phyloP scores from a whole-genome alignment of 306 rosid genomes.

The Lupinus albus region DNA sequence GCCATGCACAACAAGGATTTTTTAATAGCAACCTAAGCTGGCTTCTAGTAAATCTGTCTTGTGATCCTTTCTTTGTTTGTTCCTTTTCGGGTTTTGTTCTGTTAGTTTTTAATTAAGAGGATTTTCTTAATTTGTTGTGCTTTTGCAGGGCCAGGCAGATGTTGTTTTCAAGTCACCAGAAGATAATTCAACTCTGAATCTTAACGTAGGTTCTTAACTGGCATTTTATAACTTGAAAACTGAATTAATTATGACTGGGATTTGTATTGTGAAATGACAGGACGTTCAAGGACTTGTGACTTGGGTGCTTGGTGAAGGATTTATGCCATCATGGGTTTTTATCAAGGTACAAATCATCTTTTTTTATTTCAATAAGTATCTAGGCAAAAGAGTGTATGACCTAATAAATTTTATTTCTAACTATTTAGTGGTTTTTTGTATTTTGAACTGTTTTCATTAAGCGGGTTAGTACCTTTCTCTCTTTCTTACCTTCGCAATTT shows the following conservation, averaged over 20 bases:
- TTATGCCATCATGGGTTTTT: slow-evolving; percentile 95
- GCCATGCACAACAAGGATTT: no score
- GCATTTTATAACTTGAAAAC: slow-evolving; percentile 12
- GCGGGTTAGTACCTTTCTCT: neutral
- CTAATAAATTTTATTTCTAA: slow-evolving; percentile 9
- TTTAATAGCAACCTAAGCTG: neutral
- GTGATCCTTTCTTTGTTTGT: slow-evolving; percentile 19
- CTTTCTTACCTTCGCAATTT: neutral
- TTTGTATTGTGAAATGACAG: slow-evolving; percentile 52
- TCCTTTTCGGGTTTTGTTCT: slow-evolving; percentile 23
- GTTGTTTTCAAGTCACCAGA: slow-evolving; percentile 69
- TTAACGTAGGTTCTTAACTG: slow-evolving; percentile 57
- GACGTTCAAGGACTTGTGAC: slow-evolving; percentile 90
- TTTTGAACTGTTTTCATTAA: slow-evolving; percentile 10
- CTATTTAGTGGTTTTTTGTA: neutral
- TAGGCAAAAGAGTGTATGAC: neutral
- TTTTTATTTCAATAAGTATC: slow-evolving; percentile 3
- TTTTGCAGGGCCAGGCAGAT: slow-evolving; percentile 84
- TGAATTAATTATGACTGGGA: slow-evolving; percentile 27
- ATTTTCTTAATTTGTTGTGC: slow-evolving; percentile 23
- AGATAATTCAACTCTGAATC: slow-evolving; percentile 69
- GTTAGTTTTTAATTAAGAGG: neutral
- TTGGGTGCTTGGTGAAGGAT: slow-evolving; percentile 98
- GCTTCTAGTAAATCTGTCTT: slow-evolving; percentile 5
- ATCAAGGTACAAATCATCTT: slow-evolving; percentile 60